Conservation (phyloP, 441 rosid genomes). For the Manihot esculenta region DNA sequence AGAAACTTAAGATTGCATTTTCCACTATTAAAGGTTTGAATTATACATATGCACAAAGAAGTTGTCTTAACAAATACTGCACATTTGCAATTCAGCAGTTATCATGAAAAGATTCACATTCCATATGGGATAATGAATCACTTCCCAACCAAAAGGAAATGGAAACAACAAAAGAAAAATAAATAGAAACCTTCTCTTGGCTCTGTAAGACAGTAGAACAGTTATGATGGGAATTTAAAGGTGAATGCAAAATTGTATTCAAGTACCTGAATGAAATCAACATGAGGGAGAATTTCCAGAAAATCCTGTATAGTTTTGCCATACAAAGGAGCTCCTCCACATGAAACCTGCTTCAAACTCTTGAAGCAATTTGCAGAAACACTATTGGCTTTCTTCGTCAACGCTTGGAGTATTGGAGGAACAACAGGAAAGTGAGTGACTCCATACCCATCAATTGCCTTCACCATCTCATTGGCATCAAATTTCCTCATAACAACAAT, state of each 20-base stretch:
- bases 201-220: not conserved
- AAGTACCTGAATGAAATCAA: slow-evolving; percentile 80
- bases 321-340: slow-evolving; percentile 74
- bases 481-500: slow-evolving; percentile 76
- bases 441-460: slow-evolving; percentile 47
- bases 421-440: slow-evolving; percentile 79
- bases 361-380: slow-evolving; percentile 38
- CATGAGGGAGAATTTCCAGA: slow-evolving; percentile 49
- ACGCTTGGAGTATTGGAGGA: slow-evolving; percentile 62
- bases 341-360: slow-evolving; percentile 83
- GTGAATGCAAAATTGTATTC: not conserved
- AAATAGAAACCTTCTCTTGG: not conserved
- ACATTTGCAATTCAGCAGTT: not conserved
- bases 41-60: too few species aligned
- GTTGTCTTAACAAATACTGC: too few species aligned
- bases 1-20: not conserved
- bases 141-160: not conserved
- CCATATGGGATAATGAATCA: not conserved
- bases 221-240: not conserved
- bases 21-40: not conserved
- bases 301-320: slow-evolving; percentile 57
- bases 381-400: slow-evolving; percentile 45
- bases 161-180: not conserved
- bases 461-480: slow-evolving; percentile 43
- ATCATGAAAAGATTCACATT: not conserved